A percentile compares a stretch with the other conserved stretches of the same genome.
Evolutionary conservation across 345 rosid species (phyloP).

Genomic region (Eucalyptus sp.): DNA sequence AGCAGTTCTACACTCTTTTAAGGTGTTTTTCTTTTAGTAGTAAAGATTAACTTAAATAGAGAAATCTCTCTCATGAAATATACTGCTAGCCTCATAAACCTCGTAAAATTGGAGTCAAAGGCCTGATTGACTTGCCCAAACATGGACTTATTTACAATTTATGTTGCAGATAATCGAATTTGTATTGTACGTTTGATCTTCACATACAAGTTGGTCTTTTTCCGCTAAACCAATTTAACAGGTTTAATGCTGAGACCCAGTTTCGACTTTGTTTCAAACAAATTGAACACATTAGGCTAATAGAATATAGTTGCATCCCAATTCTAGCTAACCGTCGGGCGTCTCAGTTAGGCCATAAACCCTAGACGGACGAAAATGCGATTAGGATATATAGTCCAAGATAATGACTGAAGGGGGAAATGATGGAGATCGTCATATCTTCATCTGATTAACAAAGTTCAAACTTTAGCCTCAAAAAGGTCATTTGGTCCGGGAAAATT

Average conservation of each 20-base stretch:
- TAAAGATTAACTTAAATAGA: too few species aligned
- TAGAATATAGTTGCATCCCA: background rate
- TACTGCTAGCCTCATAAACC: too few species aligned
- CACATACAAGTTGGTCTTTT: background rate
- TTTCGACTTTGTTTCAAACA: background rate
- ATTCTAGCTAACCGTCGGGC: background rate
- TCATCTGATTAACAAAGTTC: background rate
- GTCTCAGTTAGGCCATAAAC: background rate
- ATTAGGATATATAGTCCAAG: background rate
- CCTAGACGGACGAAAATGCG: background rate
- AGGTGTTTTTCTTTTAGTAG: too few species aligned
- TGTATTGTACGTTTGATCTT: too few species aligned
- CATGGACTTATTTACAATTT: too few species aligned
- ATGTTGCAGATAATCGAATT: background rate
- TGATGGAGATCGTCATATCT: background rate
- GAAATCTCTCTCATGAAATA: too few species aligned
- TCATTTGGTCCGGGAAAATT: background rate
- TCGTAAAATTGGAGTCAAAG: too few species aligned
- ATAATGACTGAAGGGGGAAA: background rate
- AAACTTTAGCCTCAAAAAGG: background rate
- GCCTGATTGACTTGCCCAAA: too few species aligned
- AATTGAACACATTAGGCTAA: background rate
- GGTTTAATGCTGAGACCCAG: background rate
- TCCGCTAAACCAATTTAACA: background rate
- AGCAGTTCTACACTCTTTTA: too few species aligned